Base-by-base conservation (phyloP, 768 basidiomycete genomes). In the Termitomyces sp. region DNA sequence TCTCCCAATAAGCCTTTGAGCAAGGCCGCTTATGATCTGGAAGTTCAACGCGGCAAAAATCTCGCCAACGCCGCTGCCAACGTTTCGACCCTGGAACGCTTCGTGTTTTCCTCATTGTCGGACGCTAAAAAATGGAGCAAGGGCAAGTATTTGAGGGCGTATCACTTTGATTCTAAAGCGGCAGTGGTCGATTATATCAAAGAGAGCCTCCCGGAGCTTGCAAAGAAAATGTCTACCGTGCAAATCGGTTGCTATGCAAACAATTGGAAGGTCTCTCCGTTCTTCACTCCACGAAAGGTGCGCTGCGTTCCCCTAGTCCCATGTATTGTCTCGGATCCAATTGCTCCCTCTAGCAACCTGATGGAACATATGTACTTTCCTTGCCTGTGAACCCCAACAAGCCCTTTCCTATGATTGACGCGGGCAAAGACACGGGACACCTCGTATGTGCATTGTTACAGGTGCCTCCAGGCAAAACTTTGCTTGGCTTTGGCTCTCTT, bases 401-500 rank as follows among this genome's bases (percentile, higher is more conserved):
- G 7, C 57, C 46, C 18, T 36, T 53, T 16, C 57, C 57, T 8
- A 58, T 58, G 57, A 58, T 58, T 30, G 35, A 58, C 10, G 1
- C 57, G 3, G 12, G 45, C 38, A 42, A 46, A 20, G 57, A 58
- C 40, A 54, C 52, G 30, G 57, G 57, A 33, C 12, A 54, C 14
- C 46, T 54, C 16, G 57, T 58, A 20, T 46, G 38, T 28, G 52
- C 45, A 22, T 36, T 58, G 36, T 30, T 58, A 4, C 51, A 47
- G 20, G 30, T 45, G n/a, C 35, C 57, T 48, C 52, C 57, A 7
- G 46, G 53, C 1, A 58, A 53, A 32, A 54, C 18, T 6, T 3
- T 54, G 18, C 38, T 58, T 7, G 57, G 57, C 33, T 58, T 58
- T 40, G 57, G 57, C 28, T 58, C 57, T 26, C 46, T 58, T 52